Percentiles rank a stretch among this genome's conserved stretches.
Evolutionary conservation across 495 filamentous ascomycete genomes (phyloP).

Genomic region (Neurospora sp.): DNA sequence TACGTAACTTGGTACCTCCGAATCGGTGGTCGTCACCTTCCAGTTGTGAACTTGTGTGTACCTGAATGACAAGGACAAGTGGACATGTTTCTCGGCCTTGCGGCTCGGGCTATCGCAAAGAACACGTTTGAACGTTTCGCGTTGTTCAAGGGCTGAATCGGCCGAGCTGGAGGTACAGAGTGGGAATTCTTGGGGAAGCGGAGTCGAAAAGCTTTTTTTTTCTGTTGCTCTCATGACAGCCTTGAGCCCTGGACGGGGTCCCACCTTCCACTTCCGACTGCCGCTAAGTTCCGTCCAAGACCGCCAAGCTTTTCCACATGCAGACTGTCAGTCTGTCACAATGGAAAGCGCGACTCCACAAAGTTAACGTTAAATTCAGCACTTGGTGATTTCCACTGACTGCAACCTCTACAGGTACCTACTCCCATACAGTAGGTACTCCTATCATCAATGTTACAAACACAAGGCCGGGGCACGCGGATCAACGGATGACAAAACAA

Average conservation of each 20-base stretch:
- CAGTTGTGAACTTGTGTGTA: background rate
- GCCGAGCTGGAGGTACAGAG: background rate
- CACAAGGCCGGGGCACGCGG: background rate
- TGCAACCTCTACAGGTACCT: background rate
- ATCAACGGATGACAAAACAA: background rate
- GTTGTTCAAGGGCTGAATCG: background rate
- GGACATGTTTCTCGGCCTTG: background rate
- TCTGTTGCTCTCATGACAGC: background rate
- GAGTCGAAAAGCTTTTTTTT: background rate
- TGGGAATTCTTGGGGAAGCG: background rate
- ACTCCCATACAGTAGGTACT: background rate
- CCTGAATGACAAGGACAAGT: background rate
- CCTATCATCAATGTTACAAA: background rate
- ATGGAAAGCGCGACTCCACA: background rate
- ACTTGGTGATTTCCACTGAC: background rate
- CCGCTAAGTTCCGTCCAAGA: background rate
- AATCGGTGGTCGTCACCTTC: background rate
- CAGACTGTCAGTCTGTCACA: background rate
- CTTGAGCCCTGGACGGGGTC: background rate
- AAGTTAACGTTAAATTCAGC: background rate
- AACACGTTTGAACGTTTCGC: background rate
- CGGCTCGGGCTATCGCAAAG: background rate
- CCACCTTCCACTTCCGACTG: background rate
- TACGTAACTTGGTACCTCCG: background rate
- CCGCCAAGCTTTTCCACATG: background rate